Base-by-base conservation (phyloP, 2,329 filamentous ascomycete species). In the Ophiostoma sp. region DNA sequence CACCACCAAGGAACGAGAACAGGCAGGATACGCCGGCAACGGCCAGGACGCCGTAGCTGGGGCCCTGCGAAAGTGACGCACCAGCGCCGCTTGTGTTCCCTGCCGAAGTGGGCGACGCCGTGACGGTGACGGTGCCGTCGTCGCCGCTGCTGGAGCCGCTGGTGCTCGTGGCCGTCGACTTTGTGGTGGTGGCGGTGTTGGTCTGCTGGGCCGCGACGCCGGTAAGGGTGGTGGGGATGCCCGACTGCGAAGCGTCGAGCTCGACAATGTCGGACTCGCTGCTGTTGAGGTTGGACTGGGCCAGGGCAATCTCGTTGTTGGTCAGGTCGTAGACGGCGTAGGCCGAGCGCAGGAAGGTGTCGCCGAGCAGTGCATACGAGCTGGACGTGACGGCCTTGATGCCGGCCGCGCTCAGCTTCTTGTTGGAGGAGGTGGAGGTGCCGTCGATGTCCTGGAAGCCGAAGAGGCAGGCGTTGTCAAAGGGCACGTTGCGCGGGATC, bases 311-410 rank as follows among this genome's bases (percentile, higher is more conserved):
- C 76, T 83, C 76, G 72, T 81, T 74, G 75, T 84, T 81, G 67
- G 76, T 77, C 58, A 85, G 74, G 72, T 86, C 83, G 74, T 85
- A 85, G 67, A 85, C 83, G 66, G 84, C 82, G 73, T 86, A 86
- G 11, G 81, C 80, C 41, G 78, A 79, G 16, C 81, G 78, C 65
- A 83, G 73, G 71, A 83, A 82, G 4, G 79, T 81, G 72, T 82
- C 81, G 62, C 81, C 81, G 2, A 83, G 78, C 14, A 83, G 76
- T 40, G 74, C 73, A 47, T 74, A 69, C 12, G 63, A 36, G 64
- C 55, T 64, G 36, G 66, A 49, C 16, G 64, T 14, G 66, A 55
- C 44, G 63, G 66, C 55, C 42, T 49, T 58, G 36, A 55, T 64
- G 38, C 42, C 16, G n/a, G 58, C 63, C 11, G 44, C 3, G 44